Evolutionary conservation across 768 basidiomycete genomes (phyloP), one percentile per base, ranked within the genome.

Genomic region (Serendipita vermifera): DNA sequence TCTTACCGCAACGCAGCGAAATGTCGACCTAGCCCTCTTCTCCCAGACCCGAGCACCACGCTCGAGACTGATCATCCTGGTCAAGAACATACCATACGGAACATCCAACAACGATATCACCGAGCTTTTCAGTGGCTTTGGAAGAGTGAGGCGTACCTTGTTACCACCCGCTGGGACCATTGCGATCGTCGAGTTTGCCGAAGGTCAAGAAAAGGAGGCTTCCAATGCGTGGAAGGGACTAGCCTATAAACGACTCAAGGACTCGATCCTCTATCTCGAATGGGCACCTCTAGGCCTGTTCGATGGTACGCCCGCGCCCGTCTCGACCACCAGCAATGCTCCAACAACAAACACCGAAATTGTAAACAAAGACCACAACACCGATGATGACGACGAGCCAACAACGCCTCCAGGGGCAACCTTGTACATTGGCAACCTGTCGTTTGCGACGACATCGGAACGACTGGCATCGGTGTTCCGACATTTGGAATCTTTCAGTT

Each of bases 61-160:
- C 3, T 93, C 90, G 0, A 80, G 85, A 62, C 93, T 87, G 0
- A 80, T 76, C 32, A 82, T 98, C 59, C 77, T 99, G 15, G 86
- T 97, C 60, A 98, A 98, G 72, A 98, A 98, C 69, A 90, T 99
- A 40, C 94, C 96, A 0, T 94, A 86, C 63, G 90, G 87, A 4
- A 94, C 92, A 2, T 78, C 83, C 0, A 68, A 72, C 0, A 76
- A 80, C 15, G 79, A 88, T 60, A 79, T 98, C n/a, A 77, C 78
- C 22, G 82, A 82, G 58, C 67, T 97, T 46, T 92, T 98, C 63
- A 77, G 79, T 54, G 73, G 77, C 0, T 83, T 91, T 62, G 92
- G 92, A 3, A 70, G 73, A 55, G 69, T 94, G 24, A 73, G 63
- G 17, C 75, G 86, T 9, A 77, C 96, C 5, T 68, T 96, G 3